Conservation (phyloP, 345 rosid genomes). For the Arabis alpina region DNA sequence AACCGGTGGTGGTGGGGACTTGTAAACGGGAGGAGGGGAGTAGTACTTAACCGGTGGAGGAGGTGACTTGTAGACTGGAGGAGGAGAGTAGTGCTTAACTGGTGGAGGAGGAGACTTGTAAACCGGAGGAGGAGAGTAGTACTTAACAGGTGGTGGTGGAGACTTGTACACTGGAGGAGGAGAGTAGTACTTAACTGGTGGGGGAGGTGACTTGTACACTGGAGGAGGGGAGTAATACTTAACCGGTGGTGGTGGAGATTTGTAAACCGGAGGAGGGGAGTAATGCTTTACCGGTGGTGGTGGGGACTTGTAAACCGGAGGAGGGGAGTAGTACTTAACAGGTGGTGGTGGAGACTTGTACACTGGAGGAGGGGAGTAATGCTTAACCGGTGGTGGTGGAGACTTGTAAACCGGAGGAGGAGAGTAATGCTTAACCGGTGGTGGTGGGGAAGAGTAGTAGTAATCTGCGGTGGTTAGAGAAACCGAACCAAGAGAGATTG, state of each 20-base stretch:
- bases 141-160: constrained; percentile 18
- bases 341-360: constrained; percentile 45
- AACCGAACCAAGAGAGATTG: constrained; percentile 55
- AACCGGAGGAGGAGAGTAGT: constrained; percentile 7
- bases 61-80: constrained; percentile 25
- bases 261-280: constrained; percentile 27
- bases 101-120: constrained; percentile 24
- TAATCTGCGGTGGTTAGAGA: constrained; percentile 49
- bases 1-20: constrained; percentile 30
- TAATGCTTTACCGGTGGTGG: constrained; percentile 35
- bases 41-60: constrained; percentile 18
- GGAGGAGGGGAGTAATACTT: constrained; percentile 27
- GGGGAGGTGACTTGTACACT: constrained; percentile 37
- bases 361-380: constrained; percentile 25
- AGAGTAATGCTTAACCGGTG: constrained; percentile 45
- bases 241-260: constrained; percentile 40
- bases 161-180: constrained; percentile 33
- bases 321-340: constrained; percentile 14
- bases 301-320: constrained; percentile 25
- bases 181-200: constrained; percentile 29
- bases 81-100: not conserved
- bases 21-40: constrained; percentile 16
- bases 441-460: constrained; percentile 48
- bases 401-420: constrained; percentile 55
- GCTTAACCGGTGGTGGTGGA: constrained; percentile 47